A percentile compares a stretch with the other conserved stretches of the same genome.
Conservation (phyloP, 345 rosid species). For the Eucalyptus microcorys region DNA sequence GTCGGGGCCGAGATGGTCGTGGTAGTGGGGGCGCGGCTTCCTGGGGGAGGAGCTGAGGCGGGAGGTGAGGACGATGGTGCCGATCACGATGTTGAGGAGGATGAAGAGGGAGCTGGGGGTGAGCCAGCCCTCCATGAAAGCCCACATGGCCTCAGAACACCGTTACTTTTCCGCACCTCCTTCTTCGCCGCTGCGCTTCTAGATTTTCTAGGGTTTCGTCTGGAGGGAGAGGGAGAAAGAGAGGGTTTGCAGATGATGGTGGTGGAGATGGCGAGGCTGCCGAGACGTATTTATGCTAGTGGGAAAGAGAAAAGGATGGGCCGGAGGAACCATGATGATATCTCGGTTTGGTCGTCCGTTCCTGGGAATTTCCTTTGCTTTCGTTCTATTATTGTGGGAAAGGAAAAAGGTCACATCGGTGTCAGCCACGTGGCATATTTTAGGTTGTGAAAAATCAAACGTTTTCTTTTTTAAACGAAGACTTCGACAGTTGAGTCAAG, state of each 20-base stretch:
- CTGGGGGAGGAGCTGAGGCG: constrained; percentile 14
- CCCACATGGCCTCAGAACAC: neutral
- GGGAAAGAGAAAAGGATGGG: neutral
- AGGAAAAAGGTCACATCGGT: neutral
- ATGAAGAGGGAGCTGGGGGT: constrained; percentile 53
- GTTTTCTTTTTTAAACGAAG: accelerated
- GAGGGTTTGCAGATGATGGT: neutral
- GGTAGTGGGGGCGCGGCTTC: neutral
- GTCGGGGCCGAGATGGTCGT: neutral
- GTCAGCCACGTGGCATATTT: neutral
- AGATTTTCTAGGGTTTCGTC: neutral
- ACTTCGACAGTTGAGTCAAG: neutral
- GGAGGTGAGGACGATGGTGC: constrained; percentile 37
- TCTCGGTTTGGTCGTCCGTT: neutral
- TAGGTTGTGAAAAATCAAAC: neutral
- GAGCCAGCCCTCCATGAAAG: constrained; percentile 23
- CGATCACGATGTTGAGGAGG: constrained; percentile 51
- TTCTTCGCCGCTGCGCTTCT: neutral
- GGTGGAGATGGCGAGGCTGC: neutral
- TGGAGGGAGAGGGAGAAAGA: neutral
- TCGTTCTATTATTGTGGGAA: neutral
- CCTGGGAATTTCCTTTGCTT: accelerated
- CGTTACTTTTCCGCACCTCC: neutral
- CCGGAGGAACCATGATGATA: no score
- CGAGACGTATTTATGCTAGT: neutral